Evolutionary conservation across 208 protist species (phyloP).

Genomic region (Polymyxa betae): DNA sequence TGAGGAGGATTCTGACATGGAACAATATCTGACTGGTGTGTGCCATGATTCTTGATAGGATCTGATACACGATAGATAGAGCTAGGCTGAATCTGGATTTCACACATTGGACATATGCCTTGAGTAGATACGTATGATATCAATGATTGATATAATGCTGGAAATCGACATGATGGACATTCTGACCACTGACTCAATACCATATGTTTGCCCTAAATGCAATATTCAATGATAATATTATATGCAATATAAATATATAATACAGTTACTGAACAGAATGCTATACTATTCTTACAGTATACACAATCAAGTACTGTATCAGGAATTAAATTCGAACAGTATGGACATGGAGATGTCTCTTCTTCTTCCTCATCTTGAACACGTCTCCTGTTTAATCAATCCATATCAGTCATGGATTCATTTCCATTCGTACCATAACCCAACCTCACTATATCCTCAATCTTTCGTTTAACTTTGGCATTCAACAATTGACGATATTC

Average conservation of each 20-base stretch:
- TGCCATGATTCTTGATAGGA: neutral
- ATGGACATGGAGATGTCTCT: constrained; percentile 83
- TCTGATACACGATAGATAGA: neutral
- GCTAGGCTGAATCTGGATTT: neutral
- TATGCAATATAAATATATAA: neutral
- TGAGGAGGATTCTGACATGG: too few species aligned
- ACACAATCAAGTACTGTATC: constrained; percentile 89
- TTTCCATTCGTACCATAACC: constrained; percentile 63
- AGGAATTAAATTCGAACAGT: constrained; percentile 80
- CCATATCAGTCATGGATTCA: constrained; percentile 44
- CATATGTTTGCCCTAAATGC: constrained; percentile 81
- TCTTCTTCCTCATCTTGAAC: constrained; percentile 83
- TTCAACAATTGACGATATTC: constrained; percentile 87
- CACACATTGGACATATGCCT: constrained; percentile 61
- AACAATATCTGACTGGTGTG: too few species aligned
- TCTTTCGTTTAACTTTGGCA: constrained; percentile 90
- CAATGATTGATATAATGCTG: constrained; percentile 79
- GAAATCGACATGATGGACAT: constrained; percentile 87
- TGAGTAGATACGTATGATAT: constrained; percentile 73
- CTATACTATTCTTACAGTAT: constrained; percentile 88
- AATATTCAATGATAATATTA: constrained; percentile 66
- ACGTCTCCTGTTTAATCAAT: neutral
- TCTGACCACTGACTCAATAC: constrained; percentile 81
- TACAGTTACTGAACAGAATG: constrained; percentile 79
- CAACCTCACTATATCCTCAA: constrained; percentile 90